Conservation (phyloP, 169 alveolate species). For the Cryptosporidium bovis region DNA sequence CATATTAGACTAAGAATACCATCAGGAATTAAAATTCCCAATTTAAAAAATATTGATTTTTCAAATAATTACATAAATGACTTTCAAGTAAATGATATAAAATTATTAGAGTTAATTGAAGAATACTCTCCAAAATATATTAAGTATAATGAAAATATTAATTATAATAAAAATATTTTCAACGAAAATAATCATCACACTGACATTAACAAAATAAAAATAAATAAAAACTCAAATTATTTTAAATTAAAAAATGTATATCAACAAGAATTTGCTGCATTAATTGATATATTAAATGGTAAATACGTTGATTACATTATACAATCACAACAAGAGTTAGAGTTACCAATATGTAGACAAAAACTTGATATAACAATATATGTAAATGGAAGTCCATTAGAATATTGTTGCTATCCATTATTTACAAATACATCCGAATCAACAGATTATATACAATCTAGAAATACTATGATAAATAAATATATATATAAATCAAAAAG, state of each 20-base stretch:
- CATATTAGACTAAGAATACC: slow-evolving; percentile 47
- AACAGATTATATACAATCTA: slow-evolving; percentile 49
- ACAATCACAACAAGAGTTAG: slow-evolving; percentile 72
- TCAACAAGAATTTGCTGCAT: slow-evolving; percentile 46
- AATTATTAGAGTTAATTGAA: slow-evolving; percentile 14
- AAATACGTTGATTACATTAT: slow-evolving; percentile 47
- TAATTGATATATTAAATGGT: slow-evolving; percentile 40
- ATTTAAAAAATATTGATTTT: background rate
- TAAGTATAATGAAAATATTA: background rate
- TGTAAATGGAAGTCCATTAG: slow-evolving; percentile 69
- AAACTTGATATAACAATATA: slow-evolving; percentile 22
- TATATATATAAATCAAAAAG: slow-evolving; percentile 35
- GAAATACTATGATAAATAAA: slow-evolving; percentile 48
- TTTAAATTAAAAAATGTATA: slow-evolving; percentile 14
- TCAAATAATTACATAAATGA: background rate
- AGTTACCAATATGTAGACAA: slow-evolving; percentile 65
- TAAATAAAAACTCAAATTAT: slow-evolving; percentile 8
- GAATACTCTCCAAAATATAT: background rate
- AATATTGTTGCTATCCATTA: slow-evolving; percentile 46
- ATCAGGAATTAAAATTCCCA: slow-evolving; percentile 30
- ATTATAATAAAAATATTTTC: background rate
- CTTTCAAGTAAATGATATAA: slow-evolving; percentile 11
- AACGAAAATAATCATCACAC: background rate
- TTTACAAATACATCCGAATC: slow-evolving; percentile 50
- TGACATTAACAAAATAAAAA: background rate